Conservation (phyloP, 371 early-diverging fungal species). For the Syncephalastrum racemosum region DNA sequence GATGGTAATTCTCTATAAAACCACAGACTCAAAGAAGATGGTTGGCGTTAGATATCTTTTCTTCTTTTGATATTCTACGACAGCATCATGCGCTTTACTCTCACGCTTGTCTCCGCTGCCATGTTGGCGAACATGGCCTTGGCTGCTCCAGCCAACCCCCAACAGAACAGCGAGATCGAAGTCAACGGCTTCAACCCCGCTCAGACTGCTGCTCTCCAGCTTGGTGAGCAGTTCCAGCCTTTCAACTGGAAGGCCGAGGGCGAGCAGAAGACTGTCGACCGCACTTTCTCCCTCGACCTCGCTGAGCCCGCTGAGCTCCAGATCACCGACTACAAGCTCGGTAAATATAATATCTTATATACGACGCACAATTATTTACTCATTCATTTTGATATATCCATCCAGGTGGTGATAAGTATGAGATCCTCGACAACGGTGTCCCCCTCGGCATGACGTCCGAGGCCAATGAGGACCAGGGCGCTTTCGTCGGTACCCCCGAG, state of each 20-base stretch:
- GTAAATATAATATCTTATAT: slow-evolving; percentile 11
- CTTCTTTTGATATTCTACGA: slow-evolving; percentile 6
- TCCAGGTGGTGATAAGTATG: slow-evolving; percentile 34
- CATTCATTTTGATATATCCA: background rate
- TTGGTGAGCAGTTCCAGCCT: slow-evolving; percentile 23
- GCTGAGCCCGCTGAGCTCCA: slow-evolving; percentile 30
- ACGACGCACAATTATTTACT: background rate
- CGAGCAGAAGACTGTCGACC: slow-evolving; percentile 17
- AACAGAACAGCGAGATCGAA: slow-evolving; percentile 11
- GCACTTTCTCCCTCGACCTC: slow-evolving; percentile 26
- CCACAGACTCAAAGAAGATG: too few species aligned
- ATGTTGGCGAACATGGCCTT: slow-evolving; percentile 28
- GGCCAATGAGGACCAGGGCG: slow-evolving; percentile 11
- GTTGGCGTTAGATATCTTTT: background rate
- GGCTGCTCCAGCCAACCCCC: slow-evolving; percentile 21
- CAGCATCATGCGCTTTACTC: slow-evolving; percentile 35
- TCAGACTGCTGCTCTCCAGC: slow-evolving; percentile 13
- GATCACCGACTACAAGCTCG: slow-evolving; percentile 32
- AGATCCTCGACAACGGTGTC: slow-evolving; percentile 31
- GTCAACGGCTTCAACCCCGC: slow-evolving; percentile 9
- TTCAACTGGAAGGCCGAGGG: slow-evolving; percentile 27
- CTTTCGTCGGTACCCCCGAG: slow-evolving; percentile 24
- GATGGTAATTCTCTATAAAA: too few species aligned
- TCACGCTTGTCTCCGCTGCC: slow-evolving; percentile 34
- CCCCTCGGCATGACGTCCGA: slow-evolving; percentile 25